Conservation (phyloP, 495 filamentous ascomycete genomes). For the Aspergillus sclerotioniger region DNA sequence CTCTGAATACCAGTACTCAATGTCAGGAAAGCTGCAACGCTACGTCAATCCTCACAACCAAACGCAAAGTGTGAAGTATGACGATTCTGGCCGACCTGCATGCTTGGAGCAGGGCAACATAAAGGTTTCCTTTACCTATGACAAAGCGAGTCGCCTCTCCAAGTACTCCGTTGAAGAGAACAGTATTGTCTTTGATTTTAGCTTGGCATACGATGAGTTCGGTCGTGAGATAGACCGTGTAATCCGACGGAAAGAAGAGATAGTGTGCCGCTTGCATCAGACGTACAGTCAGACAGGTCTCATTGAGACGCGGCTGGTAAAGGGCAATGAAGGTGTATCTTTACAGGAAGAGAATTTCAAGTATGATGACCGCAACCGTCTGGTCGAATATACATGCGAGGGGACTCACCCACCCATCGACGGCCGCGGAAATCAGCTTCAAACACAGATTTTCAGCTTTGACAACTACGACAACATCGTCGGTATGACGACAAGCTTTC, state of each 20-base stretch:
- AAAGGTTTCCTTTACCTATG: not conserved
- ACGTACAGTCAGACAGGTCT: not conserved
- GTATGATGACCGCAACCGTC: conserved; percentile 3
- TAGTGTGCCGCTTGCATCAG: not conserved
- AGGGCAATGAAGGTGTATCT: not conserved
- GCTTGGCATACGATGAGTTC: conserved; percentile 9
- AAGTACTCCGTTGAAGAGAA: too few species aligned
- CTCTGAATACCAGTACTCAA: not conserved
- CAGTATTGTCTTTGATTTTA: not conserved
- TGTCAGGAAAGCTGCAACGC: conserved; percentile 3
- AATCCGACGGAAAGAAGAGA: not conserved
- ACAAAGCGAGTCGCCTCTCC: too few species aligned
- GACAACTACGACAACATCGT: not conserved
- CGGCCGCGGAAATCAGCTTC: not conserved
- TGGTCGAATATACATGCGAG: conserved; percentile 2
- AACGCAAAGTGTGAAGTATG: not conserved
- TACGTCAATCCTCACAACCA: conserved; percentile 5
- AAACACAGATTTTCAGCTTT: not conserved
- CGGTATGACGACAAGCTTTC: not conserved
- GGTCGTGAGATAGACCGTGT: conserved; percentile 2
- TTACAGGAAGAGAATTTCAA: not conserved
- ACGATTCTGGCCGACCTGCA: not conserved
- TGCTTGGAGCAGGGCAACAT: not conserved
- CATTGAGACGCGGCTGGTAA: not conserved
- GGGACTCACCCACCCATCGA: not conserved